A percentile compares a stretch with the other conserved stretches of the same genome.
Evolutionary conservation across 2,329 filamentous ascomycete genomes (phyloP).

Genomic region (Pestalotiopsis fici): DNA sequence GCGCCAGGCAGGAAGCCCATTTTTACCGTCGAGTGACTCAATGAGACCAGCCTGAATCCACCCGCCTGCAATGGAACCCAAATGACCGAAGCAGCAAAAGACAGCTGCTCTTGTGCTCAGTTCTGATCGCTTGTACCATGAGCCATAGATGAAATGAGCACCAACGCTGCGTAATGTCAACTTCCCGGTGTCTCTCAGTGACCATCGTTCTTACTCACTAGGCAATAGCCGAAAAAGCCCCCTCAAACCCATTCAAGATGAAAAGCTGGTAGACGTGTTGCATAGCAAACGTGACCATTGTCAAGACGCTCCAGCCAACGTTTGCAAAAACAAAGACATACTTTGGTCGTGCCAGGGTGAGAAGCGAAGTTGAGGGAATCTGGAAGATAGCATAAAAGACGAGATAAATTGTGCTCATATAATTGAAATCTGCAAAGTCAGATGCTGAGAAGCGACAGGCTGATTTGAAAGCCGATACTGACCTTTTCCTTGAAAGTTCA

Average conservation of each 20-base stretch:
- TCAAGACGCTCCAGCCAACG: constrained; percentile 32
- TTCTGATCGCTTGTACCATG: constrained; percentile 44
- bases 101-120: constrained; percentile 40
- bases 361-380: constrained; percentile 39
- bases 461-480: not conserved
- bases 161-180: constrained; percentile 31
- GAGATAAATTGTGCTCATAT: constrained; percentile 32
- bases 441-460: not conserved
- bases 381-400: constrained; percentile 39
- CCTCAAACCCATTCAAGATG: constrained; percentile 35
- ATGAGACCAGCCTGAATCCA: constrained; percentile 53
- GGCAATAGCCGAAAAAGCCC: constrained; percentile 29
- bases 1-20: constrained; percentile 18
- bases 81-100: constrained; percentile 43
- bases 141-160: constrained; percentile 44
- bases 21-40: constrained; percentile 30
- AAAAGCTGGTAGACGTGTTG: constrained; percentile 33
- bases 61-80: constrained; percentile 44
- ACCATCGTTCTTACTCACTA: constrained; percentile 28
- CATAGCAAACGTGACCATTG: constrained; percentile 29
- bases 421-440: constrained; percentile 27
- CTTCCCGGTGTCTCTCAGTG: constrained; percentile 21
- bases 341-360: constrained; percentile 37
- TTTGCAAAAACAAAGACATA: constrained; percentile 32
- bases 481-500: constrained; percentile 31